Conservation (phyloP, 2,329 filamentous ascomycete genomes). For the Orbilia javanica region DNA sequence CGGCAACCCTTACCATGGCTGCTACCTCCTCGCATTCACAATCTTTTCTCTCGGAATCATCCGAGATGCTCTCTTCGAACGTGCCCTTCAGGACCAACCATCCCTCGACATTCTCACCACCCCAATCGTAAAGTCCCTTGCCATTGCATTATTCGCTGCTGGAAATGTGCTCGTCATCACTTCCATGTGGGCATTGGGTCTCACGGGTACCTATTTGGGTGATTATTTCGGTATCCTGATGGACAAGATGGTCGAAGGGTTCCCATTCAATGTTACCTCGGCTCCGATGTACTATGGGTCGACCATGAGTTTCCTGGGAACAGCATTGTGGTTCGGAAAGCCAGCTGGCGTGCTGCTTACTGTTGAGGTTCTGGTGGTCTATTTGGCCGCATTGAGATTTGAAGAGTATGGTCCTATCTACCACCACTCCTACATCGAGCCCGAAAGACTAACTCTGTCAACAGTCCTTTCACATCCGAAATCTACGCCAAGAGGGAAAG, state of each 20-base stretch:
- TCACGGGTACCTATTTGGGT: constrained; percentile 95
- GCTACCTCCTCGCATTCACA: constrained; percentile 86
- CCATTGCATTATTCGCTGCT: constrained; percentile 76
- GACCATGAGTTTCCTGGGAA: constrained; percentile 90
- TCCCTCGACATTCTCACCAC: constrained; percentile 69
- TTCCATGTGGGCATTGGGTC: constrained; percentile 90
- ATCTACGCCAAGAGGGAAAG: constrained; percentile 90
- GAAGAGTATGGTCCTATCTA: constrained; percentile 59
- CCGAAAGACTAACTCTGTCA: neutral
- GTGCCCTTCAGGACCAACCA: constrained; percentile 77
- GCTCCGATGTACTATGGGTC: constrained; percentile 98
- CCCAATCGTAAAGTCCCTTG: constrained; percentile 73
- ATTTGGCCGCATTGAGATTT: constrained; percentile 61
- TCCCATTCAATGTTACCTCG: constrained; percentile 91
- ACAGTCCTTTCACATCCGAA: constrained; percentile 81
- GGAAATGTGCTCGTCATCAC: constrained; percentile 89
- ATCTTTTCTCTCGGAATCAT: constrained; percentile 94
- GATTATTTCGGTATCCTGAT: constrained; percentile 99
- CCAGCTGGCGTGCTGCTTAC: constrained; percentile 79
- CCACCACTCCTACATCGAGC: neutral
- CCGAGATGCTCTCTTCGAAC: constrained; percentile 81
- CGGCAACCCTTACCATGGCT: constrained; percentile 81
- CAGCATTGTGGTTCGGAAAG: constrained; percentile 85
- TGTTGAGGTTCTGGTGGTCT: constrained; percentile 60
- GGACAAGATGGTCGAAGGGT: constrained; percentile 92